Conservation (phyloP, 2,329 filamentous ascomycete genomes). For the Microascus cirrosus region DNA sequence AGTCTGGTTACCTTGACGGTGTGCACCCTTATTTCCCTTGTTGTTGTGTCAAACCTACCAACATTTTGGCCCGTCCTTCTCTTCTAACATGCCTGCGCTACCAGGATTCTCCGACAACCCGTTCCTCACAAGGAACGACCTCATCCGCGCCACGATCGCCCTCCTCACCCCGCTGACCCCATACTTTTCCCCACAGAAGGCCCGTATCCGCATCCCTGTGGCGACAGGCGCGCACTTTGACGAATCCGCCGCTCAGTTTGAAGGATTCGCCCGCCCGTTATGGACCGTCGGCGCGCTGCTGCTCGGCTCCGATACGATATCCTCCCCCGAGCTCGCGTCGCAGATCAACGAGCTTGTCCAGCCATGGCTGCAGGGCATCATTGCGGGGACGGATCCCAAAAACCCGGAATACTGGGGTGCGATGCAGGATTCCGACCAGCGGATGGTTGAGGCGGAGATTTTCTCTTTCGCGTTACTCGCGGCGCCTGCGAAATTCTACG, state of each 20-base stretch:
- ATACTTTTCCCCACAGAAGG: slow-evolving; percentile 21
- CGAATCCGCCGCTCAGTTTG: slow-evolving; percentile 30
- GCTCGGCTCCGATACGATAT: slow-evolving; percentile 21
- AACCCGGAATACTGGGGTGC: slow-evolving; percentile 33
- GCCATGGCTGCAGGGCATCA: slow-evolving; percentile 20
- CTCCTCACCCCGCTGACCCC: slow-evolving; percentile 19
- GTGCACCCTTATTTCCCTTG: no score
- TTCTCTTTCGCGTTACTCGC: slow-evolving; percentile 34
- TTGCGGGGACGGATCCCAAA: slow-evolving; percentile 19
- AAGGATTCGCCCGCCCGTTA: slow-evolving; percentile 29
- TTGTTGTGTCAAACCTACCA: background rate
- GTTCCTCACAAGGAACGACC: slow-evolving; percentile 20
- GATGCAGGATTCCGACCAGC: slow-evolving; percentile 32
- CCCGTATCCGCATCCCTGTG: slow-evolving; percentile 22
- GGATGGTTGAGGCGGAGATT: slow-evolving; percentile 43
- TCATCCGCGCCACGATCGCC: slow-evolving; percentile 20
- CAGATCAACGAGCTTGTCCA: background rate
- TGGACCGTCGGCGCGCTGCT: slow-evolving; percentile 26
- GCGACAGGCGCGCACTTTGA: slow-evolving; percentile 29
- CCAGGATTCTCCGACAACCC: slow-evolving; percentile 29
- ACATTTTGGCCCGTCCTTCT: background rate
- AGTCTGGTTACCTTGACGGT: no score
- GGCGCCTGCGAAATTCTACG: slow-evolving; percentile 24
- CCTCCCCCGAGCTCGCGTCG: background rate
- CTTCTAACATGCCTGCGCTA: slow-evolving; percentile 20